Evolutionary conservation across 2,329 filamentous ascomycete genomes (phyloP).

Genomic region (Fusarium buharicum): DNA sequence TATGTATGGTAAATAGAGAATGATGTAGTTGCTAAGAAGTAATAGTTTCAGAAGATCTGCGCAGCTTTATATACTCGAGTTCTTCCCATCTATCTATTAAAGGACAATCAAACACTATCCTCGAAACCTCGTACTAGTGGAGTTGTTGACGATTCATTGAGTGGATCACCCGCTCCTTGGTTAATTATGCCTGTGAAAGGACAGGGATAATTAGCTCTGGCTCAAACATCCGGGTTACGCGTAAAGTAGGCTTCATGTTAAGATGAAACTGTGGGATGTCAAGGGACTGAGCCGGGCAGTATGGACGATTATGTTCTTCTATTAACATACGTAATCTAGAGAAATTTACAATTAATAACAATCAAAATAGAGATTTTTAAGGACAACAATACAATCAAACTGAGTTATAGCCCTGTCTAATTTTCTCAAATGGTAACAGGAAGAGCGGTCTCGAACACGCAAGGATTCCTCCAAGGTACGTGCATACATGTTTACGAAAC

Average conservation of each 20-base stretch:
- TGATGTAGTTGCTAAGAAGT: not conserved
- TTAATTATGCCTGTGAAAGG: conserved; percentile 2
- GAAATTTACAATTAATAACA: too few relatives aligned
- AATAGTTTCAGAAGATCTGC: not conserved
- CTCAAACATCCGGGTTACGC: not conserved
- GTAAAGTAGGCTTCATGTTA: too few relatives aligned
- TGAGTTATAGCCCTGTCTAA: not conserved
- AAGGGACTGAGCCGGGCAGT: too few relatives aligned
- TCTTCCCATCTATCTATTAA: conserved; percentile 12
- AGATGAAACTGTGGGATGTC: too few relatives aligned
- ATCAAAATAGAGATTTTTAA: too few relatives aligned
- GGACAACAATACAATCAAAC: not conserved
- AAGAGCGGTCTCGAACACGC: not conserved
- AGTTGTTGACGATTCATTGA: not conserved
- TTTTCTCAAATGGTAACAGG: too few relatives aligned
- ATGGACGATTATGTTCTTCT: too few relatives aligned
- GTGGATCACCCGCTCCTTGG: conserved; percentile 17
- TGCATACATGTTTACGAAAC: conserved; percentile 14
- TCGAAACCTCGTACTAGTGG: conserved; percentile 27
- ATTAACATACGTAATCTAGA: too few relatives aligned
- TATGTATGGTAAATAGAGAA: not conserved
- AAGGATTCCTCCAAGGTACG: conserved; percentile 8
- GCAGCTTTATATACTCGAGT: conserved; percentile 24
- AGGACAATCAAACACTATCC: conserved; percentile 22
- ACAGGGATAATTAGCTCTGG: conserved; percentile 13